These are phyloP conservation scores for Neonectria hederae DNA, from an alignment of 2,329 filamentous ascomycete species.

Conservation along the genomic window DNA sequence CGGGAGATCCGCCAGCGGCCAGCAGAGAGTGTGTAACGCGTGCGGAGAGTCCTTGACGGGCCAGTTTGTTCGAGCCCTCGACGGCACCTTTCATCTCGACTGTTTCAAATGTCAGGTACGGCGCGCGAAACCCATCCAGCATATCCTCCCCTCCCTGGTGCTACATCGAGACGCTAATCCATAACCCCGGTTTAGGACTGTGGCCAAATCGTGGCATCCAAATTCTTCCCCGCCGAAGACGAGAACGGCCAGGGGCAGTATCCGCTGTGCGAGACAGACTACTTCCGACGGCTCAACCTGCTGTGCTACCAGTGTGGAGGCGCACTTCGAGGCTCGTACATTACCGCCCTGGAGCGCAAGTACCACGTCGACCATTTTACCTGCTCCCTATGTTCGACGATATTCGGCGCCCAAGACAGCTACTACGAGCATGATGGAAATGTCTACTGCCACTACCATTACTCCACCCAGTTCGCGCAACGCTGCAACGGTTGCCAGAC, in stretches of 20 bases:
- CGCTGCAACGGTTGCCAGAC: slow-evolving; percentile 97
- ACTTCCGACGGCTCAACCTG: slow-evolving; percentile 90
- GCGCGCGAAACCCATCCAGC: slow-evolving; percentile 4
- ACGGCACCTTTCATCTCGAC: slow-evolving; percentile 94
- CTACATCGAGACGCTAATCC: slow-evolving; percentile 29
- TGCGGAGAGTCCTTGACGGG: slow-evolving; percentile 89
- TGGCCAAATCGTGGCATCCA: slow-evolving; percentile 94
- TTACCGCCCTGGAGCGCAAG: slow-evolving; percentile 95
- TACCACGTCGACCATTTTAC: slow-evolving; percentile 99
- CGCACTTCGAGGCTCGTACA: slow-evolving; percentile 94
- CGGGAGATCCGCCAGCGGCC: slow-evolving; percentile 66
- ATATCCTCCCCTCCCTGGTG: slow-evolving; percentile 4
- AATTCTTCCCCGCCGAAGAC: slow-evolving; percentile 97
- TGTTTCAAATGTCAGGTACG: slow-evolving; percentile 95
- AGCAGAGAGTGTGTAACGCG: slow-evolving; percentile 80
- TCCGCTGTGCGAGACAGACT: slow-evolving; percentile 96
- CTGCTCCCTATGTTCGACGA: slow-evolving; percentile 93
- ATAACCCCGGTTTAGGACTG: slow-evolving; percentile 74
- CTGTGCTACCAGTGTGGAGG: slow-evolving; percentile 93
- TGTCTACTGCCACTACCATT: slow-evolving; percentile 99
- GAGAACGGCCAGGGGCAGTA: slow-evolving; percentile 88
- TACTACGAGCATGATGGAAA: slow-evolving; percentile 98
- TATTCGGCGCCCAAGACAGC: slow-evolving; percentile 98
- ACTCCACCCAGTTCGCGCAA: slow-evolving; percentile 96
- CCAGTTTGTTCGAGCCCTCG: slow-evolving; percentile 93